These are phyloP conservation scores for Cutaneotrichosporon sp. DNA, from an alignment of 1,284 basidiomycete species.

Conservation along the genomic window DNA sequence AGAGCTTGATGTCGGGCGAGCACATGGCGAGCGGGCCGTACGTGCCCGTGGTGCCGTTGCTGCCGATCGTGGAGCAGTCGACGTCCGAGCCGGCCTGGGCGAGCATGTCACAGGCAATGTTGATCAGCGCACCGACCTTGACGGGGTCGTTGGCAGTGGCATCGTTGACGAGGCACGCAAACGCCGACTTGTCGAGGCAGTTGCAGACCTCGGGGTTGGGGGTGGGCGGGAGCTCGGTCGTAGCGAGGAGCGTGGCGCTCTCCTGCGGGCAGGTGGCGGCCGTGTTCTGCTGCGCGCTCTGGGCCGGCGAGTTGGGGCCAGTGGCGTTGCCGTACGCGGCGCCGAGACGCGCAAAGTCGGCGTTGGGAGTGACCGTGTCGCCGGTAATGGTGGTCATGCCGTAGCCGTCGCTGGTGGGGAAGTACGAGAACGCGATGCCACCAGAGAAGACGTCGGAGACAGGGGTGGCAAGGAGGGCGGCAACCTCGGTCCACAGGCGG, in stretches of 20 bases:
- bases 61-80: constrained; percentile 65
- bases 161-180: constrained; percentile 72
- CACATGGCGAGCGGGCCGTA: constrained; percentile 78
- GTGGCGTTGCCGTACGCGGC: constrained; percentile 63
- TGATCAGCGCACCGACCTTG: constrained; percentile 67
- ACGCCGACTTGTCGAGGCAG: constrained; percentile 65
- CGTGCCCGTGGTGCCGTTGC: constrained; percentile 69
- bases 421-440: constrained; percentile 75
- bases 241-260: constrained; percentile 65
- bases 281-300: constrained; percentile 59
- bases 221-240: constrained; percentile 73
- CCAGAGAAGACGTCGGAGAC: constrained; percentile 83
- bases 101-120: constrained; percentile 68
- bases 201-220: constrained; percentile 76
- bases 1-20: constrained; percentile 68
- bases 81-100: constrained; percentile 61
- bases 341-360: constrained; percentile 66
- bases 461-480: constrained; percentile 67
- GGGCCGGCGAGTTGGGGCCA: constrained; percentile 66
- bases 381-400: constrained; percentile 74
- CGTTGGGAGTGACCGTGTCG: constrained; percentile 37
- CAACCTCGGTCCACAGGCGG: constrained; percentile 78
- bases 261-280: constrained; percentile 68
- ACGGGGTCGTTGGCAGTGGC: constrained; percentile 64
- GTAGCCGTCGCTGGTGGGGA: constrained; percentile 75